Base-by-base conservation (phyloP, 148 eudicot genomes). In the Rhododendron kiyosumense region DNA sequence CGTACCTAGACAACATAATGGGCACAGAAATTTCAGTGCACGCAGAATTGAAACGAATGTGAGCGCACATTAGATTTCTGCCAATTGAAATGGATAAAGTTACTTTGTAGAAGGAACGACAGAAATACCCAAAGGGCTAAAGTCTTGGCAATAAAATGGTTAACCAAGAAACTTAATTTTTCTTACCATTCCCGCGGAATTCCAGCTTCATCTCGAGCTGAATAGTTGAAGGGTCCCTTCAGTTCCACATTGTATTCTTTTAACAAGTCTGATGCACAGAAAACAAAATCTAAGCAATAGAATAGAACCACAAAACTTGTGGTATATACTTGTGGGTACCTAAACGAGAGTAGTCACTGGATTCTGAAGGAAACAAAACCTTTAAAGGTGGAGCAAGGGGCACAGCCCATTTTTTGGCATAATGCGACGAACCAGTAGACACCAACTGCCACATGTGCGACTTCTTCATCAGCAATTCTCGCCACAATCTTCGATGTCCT, bases 401-500 rank as follows among this genome's bases (percentile, higher is more conserved):
- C 88, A 36, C 94, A 90, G 2, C 95, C 97, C 91, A 91, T 91
- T 92, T 93, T 94, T 88, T 90, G 90, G 88, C 99, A 96, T 38
- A 96, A 90, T 20, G 90, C 92, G 32, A 93, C 81, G 63, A 96
- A 96, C 99, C 99, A 96, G 87, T 88, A 87, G 86, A 94, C 95
- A 77, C 99, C 99, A 86, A 96, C 98, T 43, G 98, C 99, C 86
- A 95, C 99, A 89, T 96, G 98, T 49, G 98, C 98, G 83, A 96
- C 93, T 89, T 96, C 99, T 88, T 96, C 99, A 61, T 95, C 95
- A 38, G 94, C 95, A 83, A 96, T 96, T 87, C 85, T 92, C 49
- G 92, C 92, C 86, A 96, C 99, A 84, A 96, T 92, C 81, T 87
- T 92, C 17, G 99, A 93, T 79, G 99, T 94, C 83, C 93, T 87